Conservation (phyloP, 192 early-diverging fungal genomes). For the Coemansia asiatica region DNA sequence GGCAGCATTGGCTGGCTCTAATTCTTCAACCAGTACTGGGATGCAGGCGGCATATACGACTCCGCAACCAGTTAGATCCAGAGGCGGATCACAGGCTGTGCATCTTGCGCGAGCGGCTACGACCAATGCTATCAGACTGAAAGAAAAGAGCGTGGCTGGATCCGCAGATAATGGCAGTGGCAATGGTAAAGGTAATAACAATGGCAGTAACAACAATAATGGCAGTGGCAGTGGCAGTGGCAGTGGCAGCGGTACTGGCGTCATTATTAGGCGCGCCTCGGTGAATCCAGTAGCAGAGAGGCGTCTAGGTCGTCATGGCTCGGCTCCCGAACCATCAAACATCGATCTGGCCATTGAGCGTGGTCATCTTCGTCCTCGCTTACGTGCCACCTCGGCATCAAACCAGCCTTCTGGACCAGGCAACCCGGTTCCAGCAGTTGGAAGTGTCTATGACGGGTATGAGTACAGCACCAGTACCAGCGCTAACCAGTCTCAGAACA, state of each 20-base stretch:
- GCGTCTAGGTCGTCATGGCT: conserved; percentile 18
- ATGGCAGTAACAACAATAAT: neutral
- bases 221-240: neutral
- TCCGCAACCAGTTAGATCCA: conserved; percentile 28
- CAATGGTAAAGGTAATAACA: neutral
- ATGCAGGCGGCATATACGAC: conserved; percentile 13
- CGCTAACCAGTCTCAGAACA: conserved; percentile 16
- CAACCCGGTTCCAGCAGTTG: neutral
- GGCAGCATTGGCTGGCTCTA: neutral
- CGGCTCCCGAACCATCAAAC: conserved; percentile 40
- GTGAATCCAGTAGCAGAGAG: neutral
- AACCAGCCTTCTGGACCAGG: conserved; percentile 22
- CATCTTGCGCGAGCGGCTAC: conserved; percentile 52
- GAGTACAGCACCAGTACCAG: conserved; percentile 11
- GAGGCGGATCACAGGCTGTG: conserved; percentile 47
- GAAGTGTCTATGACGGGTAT: conserved; percentile 6
- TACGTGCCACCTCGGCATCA: conserved; percentile 42
- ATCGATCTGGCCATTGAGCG: conserved; percentile 32
- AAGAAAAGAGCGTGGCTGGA: conserved; percentile 23
- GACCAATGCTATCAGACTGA: conserved; percentile 51
- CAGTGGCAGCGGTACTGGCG: neutral
- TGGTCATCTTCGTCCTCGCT: conserved; percentile 20
- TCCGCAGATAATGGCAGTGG: conserved; percentile 6
- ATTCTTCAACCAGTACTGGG: neutral
- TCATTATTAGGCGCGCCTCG: neutral